A percentile compares a stretch with the other conserved stretches of the same genome.
Conservation (phyloP, 1,284 basidiomycete species). For the Bjerkandera adusta region DNA sequence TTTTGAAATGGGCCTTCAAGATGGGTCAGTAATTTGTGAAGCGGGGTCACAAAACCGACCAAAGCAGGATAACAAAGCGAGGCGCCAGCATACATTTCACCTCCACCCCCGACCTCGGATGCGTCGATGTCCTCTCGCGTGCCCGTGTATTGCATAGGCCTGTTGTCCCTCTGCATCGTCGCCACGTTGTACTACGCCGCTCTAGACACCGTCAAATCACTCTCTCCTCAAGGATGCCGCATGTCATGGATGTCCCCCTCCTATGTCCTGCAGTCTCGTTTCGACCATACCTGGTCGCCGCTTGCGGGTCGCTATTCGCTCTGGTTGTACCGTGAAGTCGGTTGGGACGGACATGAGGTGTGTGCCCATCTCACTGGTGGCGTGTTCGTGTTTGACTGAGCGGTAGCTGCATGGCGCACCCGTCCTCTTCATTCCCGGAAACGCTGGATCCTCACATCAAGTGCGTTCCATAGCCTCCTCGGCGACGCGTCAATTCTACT, state of each 20-base stretch:
- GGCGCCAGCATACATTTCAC: neutral
- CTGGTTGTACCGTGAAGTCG: conserved; percentile 90
- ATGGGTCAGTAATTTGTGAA: no score
- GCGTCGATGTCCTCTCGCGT: conserved; percentile 18
- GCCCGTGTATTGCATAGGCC: conserved; percentile 13
- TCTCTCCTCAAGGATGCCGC: conserved; percentile 80
- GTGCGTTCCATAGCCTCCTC: conserved; percentile 94
- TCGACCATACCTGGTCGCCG: conserved; percentile 66
- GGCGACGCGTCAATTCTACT: conserved; percentile 78
- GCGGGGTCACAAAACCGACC: no score
- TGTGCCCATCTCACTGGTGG: conserved; percentile 21
- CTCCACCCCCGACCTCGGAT: conserved; percentile 5
- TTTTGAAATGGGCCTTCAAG: neutral
- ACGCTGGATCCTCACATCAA: conserved; percentile 94
- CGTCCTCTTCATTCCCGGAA: conserved; percentile 95
- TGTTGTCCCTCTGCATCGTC: conserved; percentile 22
- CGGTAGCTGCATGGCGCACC: conserved; percentile 60
- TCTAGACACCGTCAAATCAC: conserved; percentile 24
- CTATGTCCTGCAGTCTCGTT: conserved; percentile 69
- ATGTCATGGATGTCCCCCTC: conserved; percentile 98
- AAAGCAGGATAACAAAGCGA: neutral
- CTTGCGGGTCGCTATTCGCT: conserved; percentile 78
- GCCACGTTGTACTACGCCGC: conserved; percentile 26
- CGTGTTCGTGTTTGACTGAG: conserved; percentile 19
- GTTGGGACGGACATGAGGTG: conserved; percentile 74